Evolutionary conservation across 1,139 yeast species (phyloP).

Genomic region (Sugiyamaella sp.): DNA sequence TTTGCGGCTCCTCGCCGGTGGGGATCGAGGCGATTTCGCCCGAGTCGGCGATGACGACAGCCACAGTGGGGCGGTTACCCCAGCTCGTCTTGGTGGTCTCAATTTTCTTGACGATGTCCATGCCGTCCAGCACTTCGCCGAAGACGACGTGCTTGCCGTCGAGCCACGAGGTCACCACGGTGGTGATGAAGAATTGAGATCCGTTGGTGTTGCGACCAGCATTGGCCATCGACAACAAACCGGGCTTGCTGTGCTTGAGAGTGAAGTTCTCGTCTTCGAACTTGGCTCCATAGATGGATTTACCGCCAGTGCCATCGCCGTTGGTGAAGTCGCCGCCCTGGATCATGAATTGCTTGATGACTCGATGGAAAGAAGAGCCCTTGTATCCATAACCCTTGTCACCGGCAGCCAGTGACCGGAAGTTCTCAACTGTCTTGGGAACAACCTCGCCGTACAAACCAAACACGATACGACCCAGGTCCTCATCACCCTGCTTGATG

Average conservation of each 20-base stretch:
- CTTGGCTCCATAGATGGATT: constrained; percentile 87
- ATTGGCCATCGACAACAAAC: constrained; percentile 92
- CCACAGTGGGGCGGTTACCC: constrained; percentile 71
- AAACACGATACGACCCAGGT: constrained; percentile 69
- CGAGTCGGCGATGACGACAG: constrained; percentile 69
- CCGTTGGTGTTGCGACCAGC: constrained; percentile 97
- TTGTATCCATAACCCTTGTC: constrained; percentile 85
- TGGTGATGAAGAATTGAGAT: constrained; percentile 93
- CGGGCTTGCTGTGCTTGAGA: constrained; percentile 71
- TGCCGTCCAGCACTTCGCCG: constrained; percentile 90
- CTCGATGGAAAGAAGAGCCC: constrained; percentile 88
- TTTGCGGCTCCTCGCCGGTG: constrained; percentile 20
- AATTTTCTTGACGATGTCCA: constrained; percentile 75
- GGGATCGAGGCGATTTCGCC: constrained; percentile 56
- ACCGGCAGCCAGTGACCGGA: constrained; percentile 69
- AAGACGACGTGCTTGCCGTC: constrained; percentile 96
- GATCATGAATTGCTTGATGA: constrained; percentile 90
- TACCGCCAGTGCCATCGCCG: constrained; percentile 94
- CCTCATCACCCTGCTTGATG: constrained; percentile 74
- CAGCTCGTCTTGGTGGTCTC: constrained; percentile 74
- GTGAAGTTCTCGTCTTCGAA: constrained; percentile 88
- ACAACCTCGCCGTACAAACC: constrained; percentile 86
- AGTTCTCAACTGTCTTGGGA: constrained; percentile 90
- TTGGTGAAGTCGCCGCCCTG: constrained; percentile 98
- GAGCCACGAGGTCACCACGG: constrained; percentile 87